Evolutionary conservation across 371 early-diverging fungal species (phyloP).

Genomic region (Funneliformis caledonium): DNA sequence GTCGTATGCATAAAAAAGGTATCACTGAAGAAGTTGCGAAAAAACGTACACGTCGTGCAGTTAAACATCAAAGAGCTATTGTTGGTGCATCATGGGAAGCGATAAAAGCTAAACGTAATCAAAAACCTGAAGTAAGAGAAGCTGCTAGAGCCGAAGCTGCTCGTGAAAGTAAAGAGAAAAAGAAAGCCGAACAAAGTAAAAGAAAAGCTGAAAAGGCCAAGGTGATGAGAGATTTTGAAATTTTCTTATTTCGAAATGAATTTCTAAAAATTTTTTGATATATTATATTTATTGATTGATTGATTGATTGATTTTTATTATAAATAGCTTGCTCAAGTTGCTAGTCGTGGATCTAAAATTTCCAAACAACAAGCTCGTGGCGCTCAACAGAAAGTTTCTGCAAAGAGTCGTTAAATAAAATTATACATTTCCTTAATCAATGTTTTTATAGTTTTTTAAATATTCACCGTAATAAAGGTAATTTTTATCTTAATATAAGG

Average conservation of each 20-base stretch:
- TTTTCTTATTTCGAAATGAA: background rate
- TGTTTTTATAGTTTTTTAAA: too few relatives aligned
- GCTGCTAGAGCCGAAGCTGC: constrained; percentile 90
- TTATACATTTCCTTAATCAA: too few relatives aligned
- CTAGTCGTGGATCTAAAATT: constrained; percentile 65
- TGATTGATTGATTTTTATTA: background rate
- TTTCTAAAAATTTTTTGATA: background rate
- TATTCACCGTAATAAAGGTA: too few relatives aligned
- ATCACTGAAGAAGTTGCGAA: constrained; percentile 93
- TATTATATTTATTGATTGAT: too few relatives aligned
- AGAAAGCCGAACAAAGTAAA: constrained; percentile 78
- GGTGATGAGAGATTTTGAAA: constrained; percentile 29
- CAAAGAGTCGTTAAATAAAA: constrained; percentile 81
- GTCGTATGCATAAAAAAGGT: constrained; percentile 98
- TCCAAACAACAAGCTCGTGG: constrained; percentile 90
- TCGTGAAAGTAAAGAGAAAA: constrained; percentile 86
- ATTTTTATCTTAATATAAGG: too few relatives aligned
- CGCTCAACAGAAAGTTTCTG: constrained; percentile 81
- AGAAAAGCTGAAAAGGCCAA: constrained; percentile 80
- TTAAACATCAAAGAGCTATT: constrained; percentile 96
- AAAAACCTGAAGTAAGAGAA: constrained; percentile 93
- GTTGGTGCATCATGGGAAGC: constrained; percentile 95
- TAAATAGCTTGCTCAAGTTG: constrained; percentile 25
- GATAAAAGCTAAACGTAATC: constrained; percentile 94
- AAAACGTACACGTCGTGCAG: constrained; percentile 93